These are phyloP conservation scores for Aciculosporium take DNA, from an alignment of 2,329 filamentous ascomycete genomes.

Conservation along the genomic window DNA sequence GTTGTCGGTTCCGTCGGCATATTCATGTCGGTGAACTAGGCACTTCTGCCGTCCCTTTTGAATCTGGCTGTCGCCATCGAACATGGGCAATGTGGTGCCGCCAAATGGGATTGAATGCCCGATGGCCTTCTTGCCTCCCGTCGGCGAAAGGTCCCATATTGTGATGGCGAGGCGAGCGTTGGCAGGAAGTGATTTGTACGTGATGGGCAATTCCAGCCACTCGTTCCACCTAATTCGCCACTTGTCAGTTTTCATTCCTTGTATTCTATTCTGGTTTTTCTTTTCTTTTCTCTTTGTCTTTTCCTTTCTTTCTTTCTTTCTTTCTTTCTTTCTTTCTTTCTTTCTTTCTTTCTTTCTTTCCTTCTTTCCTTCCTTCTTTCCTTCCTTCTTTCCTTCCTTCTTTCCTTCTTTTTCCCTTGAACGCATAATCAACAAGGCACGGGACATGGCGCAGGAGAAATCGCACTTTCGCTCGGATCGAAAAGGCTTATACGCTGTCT, in stretches of 20 bases:
- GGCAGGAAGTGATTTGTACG: slow-evolving; percentile 66
- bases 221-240: slow-evolving; percentile 65
- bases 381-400: no score
- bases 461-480: slow-evolving; percentile 52
- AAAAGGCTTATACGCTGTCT: slow-evolving; percentile 88
- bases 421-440: no score
- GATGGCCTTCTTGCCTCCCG: slow-evolving; percentile 52
- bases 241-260: background rate
- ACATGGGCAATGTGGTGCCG: slow-evolving; percentile 82
- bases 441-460: no score
- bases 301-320: no score
- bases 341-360: no score
- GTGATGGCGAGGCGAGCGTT: slow-evolving; percentile 83
- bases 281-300: no score
- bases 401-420: no score
- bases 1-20: slow-evolving; percentile 71
- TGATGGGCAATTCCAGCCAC: slow-evolving; percentile 80
- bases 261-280: no score
- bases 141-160: slow-evolving; percentile 83
- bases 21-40: slow-evolving; percentile 63
- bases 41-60: slow-evolving; percentile 91
- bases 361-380: no score
- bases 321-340: no score
- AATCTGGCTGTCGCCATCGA: slow-evolving; percentile 80
- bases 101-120: slow-evolving; percentile 83